Evolutionary conservation across 2,329 filamentous ascomycete genomes (phyloP).

Genomic region (Xylariaceae sp.): DNA sequence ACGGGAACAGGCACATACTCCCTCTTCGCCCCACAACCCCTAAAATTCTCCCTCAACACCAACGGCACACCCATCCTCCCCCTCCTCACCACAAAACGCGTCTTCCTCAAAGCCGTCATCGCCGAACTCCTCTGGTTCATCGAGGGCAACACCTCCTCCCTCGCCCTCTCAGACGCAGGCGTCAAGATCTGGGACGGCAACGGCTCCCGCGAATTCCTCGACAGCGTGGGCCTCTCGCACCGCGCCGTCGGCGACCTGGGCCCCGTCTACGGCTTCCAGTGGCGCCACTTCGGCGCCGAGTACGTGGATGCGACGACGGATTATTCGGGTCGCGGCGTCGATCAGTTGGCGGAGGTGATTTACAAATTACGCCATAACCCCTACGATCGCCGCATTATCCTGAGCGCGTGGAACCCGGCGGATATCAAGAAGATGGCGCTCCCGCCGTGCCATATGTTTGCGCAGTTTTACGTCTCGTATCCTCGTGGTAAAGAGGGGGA

Average conservation of each 20-base stretch:
- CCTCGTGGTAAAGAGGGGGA: slow-evolving; percentile 36
- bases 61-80: slow-evolving; percentile 64
- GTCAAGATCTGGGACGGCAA: slow-evolving; percentile 99
- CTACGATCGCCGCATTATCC: slow-evolving; percentile 83
- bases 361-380: slow-evolving; percentile 77
- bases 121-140: slow-evolving; percentile 97
- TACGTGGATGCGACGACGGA: slow-evolving; percentile 75
- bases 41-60: slow-evolving; percentile 78
- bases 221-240: slow-evolving; percentile 73
- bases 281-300: slow-evolving; percentile 93
- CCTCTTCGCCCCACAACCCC: slow-evolving; percentile 77
- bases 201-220: slow-evolving; percentile 83
- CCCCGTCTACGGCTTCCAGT: slow-evolving; percentile 97
- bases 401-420: slow-evolving; percentile 89
- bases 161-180: slow-evolving; percentile 68
- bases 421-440: slow-evolving; percentile 71
- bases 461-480: slow-evolving; percentile 72
- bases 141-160: slow-evolving; percentile 73
- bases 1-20: slow-evolving; percentile 92
- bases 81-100: slow-evolving; percentile 93
- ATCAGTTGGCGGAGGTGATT: slow-evolving; percentile 88
- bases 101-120: slow-evolving; percentile 85
- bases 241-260: slow-evolving; percentile 85
- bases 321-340: no score
- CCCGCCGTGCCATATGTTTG: slow-evolving; percentile 80